Conservation (phyloP, 2,329 filamentous ascomycete genomes). For the Aspergillus sp. region DNA sequence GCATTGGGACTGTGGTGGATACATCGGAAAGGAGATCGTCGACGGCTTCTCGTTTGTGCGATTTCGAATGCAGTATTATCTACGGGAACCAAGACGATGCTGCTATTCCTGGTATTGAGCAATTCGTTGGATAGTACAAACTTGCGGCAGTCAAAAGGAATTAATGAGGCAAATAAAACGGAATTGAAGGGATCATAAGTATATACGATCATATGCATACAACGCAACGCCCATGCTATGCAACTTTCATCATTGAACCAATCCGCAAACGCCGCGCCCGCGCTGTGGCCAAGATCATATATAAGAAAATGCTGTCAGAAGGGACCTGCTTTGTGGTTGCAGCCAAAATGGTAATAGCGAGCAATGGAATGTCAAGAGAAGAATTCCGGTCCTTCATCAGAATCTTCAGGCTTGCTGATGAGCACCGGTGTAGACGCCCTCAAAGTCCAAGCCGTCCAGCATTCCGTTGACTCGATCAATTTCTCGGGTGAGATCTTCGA, state of each 20-base stretch:
- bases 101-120: not conserved
- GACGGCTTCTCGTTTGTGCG: not conserved
- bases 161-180: not conserved
- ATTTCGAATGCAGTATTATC: not conserved
- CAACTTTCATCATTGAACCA: constrained; percentile 2
- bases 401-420: constrained; percentile 4
- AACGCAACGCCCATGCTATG: constrained; percentile 9
- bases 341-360: not conserved
- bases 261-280: constrained; percentile 5
- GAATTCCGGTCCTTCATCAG: not conserved
- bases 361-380: not conserved
- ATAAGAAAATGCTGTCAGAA: not conserved
- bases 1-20: too few species aligned
- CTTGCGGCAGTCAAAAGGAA: not conserved
- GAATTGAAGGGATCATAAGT: not conserved
- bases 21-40: too few species aligned
- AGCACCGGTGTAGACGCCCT: constrained; percentile 48
- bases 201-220: constrained; percentile 3
- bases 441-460: constrained; percentile 67
- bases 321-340: not conserved
- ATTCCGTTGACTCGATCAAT: constrained; percentile 68
- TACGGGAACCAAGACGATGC: not conserved
- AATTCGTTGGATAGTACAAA: not conserved
- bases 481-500: constrained; percentile 79
- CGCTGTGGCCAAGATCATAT: not conserved